Conservation (phyloP, 441 rosid species). For the Populus trichocarpa region DNA sequence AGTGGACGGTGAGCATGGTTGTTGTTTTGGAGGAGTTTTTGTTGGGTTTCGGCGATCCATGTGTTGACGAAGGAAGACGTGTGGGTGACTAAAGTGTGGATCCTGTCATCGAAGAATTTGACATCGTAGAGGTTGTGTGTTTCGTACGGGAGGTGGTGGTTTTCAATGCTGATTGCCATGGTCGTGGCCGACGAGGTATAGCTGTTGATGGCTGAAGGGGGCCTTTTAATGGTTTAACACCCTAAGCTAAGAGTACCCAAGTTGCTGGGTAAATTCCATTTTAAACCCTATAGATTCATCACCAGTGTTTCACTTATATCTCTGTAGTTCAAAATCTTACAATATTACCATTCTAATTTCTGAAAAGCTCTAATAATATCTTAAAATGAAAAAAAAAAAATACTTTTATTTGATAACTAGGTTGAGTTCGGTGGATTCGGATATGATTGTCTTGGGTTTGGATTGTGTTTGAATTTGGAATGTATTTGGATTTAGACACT, state of each 20-base stretch:
- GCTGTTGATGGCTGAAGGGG: background rate
- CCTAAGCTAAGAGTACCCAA: background rate
- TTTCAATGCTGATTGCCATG: conserved; percentile 27
- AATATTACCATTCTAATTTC: no score
- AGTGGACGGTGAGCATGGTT: background rate
- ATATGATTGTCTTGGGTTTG: no score
- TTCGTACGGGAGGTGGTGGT: conserved; percentile 28
- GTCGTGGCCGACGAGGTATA: background rate
- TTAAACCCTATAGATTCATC: background rate
- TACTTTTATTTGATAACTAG: no score
- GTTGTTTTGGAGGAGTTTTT: background rate
- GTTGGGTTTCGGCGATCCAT: conserved; percentile 39
- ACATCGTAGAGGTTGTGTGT: conserved; percentile 46
- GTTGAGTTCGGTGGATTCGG: no score
- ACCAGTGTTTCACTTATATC: background rate
- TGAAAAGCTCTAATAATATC: no score
- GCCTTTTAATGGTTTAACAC: background rate
- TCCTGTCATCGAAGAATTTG: conserved; percentile 27
- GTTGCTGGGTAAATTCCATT: background rate
- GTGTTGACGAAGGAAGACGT: conserved; percentile 28
- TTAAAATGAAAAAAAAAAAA: no score
- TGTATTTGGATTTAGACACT: background rate
- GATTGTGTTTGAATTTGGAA: no score
- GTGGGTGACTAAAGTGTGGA: conserved; percentile 43
- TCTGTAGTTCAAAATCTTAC: background rate